Conservation (phyloP, 2,329 filamentous ascomycete genomes). For the Aspergillus chevalieri region DNA sequence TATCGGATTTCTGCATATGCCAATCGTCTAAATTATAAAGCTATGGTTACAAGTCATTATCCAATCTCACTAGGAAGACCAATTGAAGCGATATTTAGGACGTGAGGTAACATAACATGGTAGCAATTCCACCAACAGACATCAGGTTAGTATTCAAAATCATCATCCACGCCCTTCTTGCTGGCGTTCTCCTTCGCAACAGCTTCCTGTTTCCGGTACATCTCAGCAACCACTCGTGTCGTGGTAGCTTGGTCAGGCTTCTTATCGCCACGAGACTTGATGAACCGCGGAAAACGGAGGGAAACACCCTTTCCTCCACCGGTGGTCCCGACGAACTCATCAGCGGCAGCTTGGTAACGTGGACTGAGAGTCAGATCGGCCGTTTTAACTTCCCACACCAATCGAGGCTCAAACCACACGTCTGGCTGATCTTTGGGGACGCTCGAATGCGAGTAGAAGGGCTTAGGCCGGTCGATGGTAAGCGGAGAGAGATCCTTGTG, state of each 20-base stretch:
- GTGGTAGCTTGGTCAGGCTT: conserved; percentile 86
- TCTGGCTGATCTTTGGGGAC: conserved; percentile 91
- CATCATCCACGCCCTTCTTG: conserved; percentile 88
- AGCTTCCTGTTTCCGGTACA: conserved; percentile 93
- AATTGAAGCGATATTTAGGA: too few relatives aligned
- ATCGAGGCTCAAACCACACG: conserved; percentile 93
- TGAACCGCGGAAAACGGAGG: conserved; percentile 85
- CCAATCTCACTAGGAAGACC: too few relatives aligned
- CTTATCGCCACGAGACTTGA: conserved; percentile 89
- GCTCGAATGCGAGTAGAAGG: conserved; percentile 81
- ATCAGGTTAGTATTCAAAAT: conserved; percentile 77
- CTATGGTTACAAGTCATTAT: too few relatives aligned
- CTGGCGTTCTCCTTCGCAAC: conserved; percentile 76
- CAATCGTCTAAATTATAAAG: too few relatives aligned
- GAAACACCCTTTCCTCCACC: conserved; percentile 74
- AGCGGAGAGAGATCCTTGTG: conserved; percentile 68
- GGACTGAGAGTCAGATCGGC: conserved; percentile 91
- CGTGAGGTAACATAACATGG: too few relatives aligned
- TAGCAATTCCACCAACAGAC: too few relatives aligned
- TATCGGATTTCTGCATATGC: too few relatives aligned
- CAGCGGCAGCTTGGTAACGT: conserved; percentile 82
- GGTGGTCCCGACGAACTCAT: conserved; percentile 66
- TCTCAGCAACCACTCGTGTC: conserved; percentile 81
- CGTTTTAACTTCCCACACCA: conserved; percentile 97
- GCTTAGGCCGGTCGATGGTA: conserved; percentile 84